Conservation (phyloP, 139 green algal species). For the Protoeuglena noctilucae region DNA sequence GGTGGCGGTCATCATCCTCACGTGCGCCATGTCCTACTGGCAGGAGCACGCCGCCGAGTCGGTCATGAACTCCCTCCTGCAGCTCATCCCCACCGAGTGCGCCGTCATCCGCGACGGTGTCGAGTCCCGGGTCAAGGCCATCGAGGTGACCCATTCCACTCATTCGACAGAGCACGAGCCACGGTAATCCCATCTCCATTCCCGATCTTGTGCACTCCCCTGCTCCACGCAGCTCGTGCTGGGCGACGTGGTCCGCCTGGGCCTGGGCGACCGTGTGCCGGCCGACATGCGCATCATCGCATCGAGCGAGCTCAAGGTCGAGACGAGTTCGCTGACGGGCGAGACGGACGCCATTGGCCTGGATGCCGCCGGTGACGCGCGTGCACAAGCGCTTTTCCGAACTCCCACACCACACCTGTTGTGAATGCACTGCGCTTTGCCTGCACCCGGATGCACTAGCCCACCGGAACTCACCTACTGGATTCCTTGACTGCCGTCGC, state of each 20-base stretch:
- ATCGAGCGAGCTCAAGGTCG: constrained; percentile 18
- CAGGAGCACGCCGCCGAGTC: constrained; percentile 46
- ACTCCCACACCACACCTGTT: no score
- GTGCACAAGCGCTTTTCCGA: no score
- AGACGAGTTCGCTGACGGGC: constrained; percentile 7
- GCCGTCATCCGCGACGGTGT: constrained; percentile 20
- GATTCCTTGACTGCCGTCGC: no score
- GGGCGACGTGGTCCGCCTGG: constrained; percentile 24
- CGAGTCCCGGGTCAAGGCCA: constrained; percentile 8
- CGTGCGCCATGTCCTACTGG: constrained; percentile 42
- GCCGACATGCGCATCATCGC: constrained; percentile 25
- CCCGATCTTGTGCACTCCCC: no score
- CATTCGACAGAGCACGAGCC: no score
- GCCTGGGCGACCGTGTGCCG: constrained; percentile 21
- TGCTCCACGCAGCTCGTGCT: constrained; percentile 22
- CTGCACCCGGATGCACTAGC: no score
- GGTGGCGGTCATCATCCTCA: constrained; percentile 31
- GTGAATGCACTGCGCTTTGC: no score
- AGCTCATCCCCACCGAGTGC: constrained; percentile 52
- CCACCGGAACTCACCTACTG: no score
- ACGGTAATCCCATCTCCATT: no score
- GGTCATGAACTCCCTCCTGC: constrained; percentile 60
- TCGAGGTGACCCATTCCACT: no score
- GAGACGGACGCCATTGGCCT: no score
- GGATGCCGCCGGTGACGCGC: no score